phyloP scores from a whole-genome alignment of 75 land plant species.

The Adiantum capillusveneris region DNA sequence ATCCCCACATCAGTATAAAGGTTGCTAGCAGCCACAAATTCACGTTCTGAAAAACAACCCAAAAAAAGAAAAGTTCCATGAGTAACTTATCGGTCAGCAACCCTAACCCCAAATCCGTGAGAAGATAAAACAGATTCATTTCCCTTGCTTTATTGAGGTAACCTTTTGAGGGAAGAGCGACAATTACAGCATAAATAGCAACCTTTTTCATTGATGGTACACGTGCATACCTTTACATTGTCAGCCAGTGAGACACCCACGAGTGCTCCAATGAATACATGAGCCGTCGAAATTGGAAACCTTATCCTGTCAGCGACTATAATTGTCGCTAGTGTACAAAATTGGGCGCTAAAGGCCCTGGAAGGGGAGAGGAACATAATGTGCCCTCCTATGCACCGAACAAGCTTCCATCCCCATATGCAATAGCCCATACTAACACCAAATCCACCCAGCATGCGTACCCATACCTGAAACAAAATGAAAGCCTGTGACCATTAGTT shows the following conservation, averaged over 20 bases:
- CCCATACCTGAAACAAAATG: constrained; percentile 25
- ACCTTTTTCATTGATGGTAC: too few relatives aligned
- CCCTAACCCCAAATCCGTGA: neutral
- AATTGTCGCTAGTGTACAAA: constrained; percentile 17
- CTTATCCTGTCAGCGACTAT: constrained; percentile 7
- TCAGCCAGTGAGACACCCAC: constrained; percentile 22
- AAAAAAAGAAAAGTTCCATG: neutral
- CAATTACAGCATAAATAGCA: too few relatives aligned
- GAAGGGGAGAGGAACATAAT: constrained; percentile 18
- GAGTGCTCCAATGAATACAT: constrained; percentile 21
- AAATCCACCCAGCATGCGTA: constrained; percentile 13
- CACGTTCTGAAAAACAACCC: constrained; percentile 20
- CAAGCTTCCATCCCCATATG: constrained; percentile 21
- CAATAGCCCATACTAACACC: constrained; percentile 22
- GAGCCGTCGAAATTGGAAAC: constrained; percentile 20
- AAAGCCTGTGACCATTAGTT: neutral
- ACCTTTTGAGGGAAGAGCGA: too few relatives aligned
- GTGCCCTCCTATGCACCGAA: constrained; percentile 17
- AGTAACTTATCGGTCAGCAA: neutral
- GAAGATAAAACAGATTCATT: too few relatives aligned
- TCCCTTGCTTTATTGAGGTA: too few relatives aligned
- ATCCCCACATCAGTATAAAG: constrained; percentile 17
- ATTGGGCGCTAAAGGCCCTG: constrained; percentile 21
- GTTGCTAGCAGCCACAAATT: constrained; percentile 16
- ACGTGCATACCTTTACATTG: constrained; percentile 14